Evolutionary conservation across 208 protist species (phyloP).

Genomic region (Leishmania mexicana): DNA sequence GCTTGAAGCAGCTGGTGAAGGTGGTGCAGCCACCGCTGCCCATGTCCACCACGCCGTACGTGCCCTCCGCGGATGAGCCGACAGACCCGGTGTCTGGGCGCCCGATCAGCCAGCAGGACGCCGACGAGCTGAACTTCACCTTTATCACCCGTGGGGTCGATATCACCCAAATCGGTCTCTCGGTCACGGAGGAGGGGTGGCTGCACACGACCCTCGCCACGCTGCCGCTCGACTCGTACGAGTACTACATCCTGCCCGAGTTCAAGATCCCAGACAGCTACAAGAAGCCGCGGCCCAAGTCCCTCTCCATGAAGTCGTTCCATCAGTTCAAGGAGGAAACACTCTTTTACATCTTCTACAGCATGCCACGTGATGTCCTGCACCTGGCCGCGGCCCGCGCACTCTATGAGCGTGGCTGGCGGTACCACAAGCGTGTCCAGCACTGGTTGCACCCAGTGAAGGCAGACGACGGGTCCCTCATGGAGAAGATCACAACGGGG

Average conservation of each 20-base stretch:
- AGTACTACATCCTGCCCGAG: slow-evolving; percentile 75
- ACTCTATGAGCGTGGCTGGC: slow-evolving; percentile 93
- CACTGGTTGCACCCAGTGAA: slow-evolving; percentile 65
- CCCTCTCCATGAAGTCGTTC: slow-evolving; percentile 83
- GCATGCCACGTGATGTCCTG: slow-evolving; percentile 97
- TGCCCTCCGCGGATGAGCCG: slow-evolving; percentile 30
- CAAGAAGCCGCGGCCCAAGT: slow-evolving; percentile 69
- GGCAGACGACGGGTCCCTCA: slow-evolving; percentile 15
- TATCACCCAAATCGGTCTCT: slow-evolving; percentile 66
- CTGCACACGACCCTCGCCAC: slow-evolving; percentile 77
- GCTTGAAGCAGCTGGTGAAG: slow-evolving; percentile 57
- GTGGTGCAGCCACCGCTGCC: slow-evolving; percentile 40
- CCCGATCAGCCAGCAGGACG: slow-evolving; percentile 41
- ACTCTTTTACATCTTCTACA: slow-evolving; percentile 99
- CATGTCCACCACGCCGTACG: slow-evolving; percentile 32
- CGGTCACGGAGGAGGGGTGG: slow-evolving; percentile 60
- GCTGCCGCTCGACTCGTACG: slow-evolving; percentile 58
- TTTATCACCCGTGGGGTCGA: slow-evolving; percentile 83
- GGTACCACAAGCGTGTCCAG: slow-evolving; percentile 77
- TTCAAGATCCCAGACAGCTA: slow-evolving; percentile 84
- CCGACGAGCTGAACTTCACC: slow-evolving; percentile 61
- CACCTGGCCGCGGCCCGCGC: slow-evolving; percentile 94
- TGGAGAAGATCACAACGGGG: slow-evolving; percentile 23
- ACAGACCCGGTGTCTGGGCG: slow-evolving; percentile 42
- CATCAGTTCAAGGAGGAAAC: slow-evolving; percentile 95